Evolutionary conservation across 140 eudicot species (phyloP).

Genomic region (Anethum foeniculum): DNA sequence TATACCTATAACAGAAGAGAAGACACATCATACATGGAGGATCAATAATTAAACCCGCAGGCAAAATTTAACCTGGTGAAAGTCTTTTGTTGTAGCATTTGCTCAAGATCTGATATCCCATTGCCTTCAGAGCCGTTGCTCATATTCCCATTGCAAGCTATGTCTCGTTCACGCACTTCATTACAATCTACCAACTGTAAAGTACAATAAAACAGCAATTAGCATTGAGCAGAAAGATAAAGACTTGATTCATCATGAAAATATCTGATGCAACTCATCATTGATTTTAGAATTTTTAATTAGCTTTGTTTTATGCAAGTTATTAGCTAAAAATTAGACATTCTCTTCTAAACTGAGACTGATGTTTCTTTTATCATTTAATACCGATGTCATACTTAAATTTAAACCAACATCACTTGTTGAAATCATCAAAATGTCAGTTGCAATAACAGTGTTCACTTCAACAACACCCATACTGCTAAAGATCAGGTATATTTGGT

Average conservation of each 20-base stretch:
- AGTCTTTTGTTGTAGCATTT: constrained; percentile 59
- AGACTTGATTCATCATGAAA: neutral
- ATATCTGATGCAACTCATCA: neutral
- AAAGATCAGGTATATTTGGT: neutral
- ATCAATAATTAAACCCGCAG: neutral
- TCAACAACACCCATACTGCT: too few species aligned
- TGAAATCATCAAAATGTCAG: neutral
- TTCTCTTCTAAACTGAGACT: neutral
- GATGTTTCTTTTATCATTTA: neutral
- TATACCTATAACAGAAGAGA: neutral
- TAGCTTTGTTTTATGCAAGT: neutral
- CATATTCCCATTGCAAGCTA: constrained; percentile 21
- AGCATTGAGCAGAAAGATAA: neutral
- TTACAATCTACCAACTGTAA: constrained; percentile 22
- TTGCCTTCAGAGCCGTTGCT: constrained; percentile 18
- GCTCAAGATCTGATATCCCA: constrained; percentile 70
- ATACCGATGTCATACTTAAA: neutral
- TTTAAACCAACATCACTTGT: neutral
- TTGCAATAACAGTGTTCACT: neutral
- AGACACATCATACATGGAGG: neutral
- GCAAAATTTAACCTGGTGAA: constrained; percentile 58
- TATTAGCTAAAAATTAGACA: neutral
- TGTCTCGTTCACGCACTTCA: constrained; percentile 22
- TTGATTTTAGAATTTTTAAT: too few species aligned
- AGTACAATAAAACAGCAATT: neutral